phyloP scores from a whole-genome alignment of 805 yeast genomes.

The Lipomyces mesembrius region DNA sequence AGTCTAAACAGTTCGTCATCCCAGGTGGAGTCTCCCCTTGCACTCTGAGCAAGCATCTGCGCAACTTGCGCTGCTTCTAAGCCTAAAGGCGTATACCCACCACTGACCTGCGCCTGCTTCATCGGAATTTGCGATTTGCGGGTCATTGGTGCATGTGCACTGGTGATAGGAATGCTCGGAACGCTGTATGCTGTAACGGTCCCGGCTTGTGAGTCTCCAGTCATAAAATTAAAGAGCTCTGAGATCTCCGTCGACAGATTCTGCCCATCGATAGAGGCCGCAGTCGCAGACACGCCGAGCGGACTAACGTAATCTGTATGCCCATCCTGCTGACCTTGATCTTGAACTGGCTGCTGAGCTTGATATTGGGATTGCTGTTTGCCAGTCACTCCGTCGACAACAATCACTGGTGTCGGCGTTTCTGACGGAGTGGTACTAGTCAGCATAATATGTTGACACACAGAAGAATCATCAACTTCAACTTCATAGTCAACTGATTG shows the following conservation, averaged over 20 bases:
- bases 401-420: not conserved
- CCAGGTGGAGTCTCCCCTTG: not conserved
- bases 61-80: slow-evolving; percentile 7
- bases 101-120: not conserved
- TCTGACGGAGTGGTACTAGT: not conserved
- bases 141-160: not conserved
- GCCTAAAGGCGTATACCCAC: not conserved
- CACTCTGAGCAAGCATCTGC: slow-evolving; percentile 6
- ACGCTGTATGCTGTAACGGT: not conserved
- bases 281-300: not conserved
- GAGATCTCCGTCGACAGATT: slow-evolving; percentile 15
- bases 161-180: not conserved
- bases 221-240: slow-evolving; percentile 10
- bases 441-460: not conserved
- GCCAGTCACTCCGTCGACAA: not conserved
- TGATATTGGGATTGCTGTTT: not conserved
- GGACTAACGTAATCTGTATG: not conserved
- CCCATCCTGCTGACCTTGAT: not conserved
- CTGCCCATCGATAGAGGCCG: slow-evolving; percentile 3
- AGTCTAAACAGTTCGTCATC: slow-evolving; percentile 20
- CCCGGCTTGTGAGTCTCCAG: not conserved
- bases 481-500: not conserved
- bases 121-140: not conserved
- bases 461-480: not conserved
- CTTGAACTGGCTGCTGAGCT: not conserved